Evolutionary conservation across 306 rosid genomes (phyloP).

Genomic region (Nissolia schottii): DNA sequence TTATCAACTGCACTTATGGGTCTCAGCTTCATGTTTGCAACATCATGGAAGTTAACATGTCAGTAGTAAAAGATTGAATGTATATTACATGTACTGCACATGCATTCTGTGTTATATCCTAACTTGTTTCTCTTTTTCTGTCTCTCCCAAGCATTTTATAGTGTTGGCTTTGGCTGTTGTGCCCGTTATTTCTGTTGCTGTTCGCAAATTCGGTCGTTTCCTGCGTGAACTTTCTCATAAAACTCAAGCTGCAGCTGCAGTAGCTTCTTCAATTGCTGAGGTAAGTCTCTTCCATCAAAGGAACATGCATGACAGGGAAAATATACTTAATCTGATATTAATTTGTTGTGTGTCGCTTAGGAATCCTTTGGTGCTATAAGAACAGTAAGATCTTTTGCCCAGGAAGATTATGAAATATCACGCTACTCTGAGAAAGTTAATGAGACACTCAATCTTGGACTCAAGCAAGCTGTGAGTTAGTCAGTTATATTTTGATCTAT

Average conservation of each 20-base stretch:
- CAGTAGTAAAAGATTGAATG: slow-evolving; percentile 30
- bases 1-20: slow-evolving; percentile 67
- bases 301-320: neutral
- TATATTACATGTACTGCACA: neutral
- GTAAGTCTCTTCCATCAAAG: slow-evolving; percentile 30
- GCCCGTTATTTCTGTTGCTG: slow-evolving; percentile 71
- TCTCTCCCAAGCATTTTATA: slow-evolving; percentile 14
- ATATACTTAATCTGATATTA: slow-evolving; percentile 9
- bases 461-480: slow-evolving; percentile 75
- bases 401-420: slow-evolving; percentile 55
- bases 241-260: slow-evolving; percentile 87
- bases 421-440: slow-evolving; percentile 76
- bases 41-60: slow-evolving; percentile 81
- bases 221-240: slow-evolving; percentile 76
- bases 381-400: slow-evolving; percentile 81
- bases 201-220: slow-evolving; percentile 69
- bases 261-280: slow-evolving; percentile 81
- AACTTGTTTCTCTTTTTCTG: neutral
- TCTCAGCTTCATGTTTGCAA: slow-evolving; percentile 66
- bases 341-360: slow-evolving; percentile 31
- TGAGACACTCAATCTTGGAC: slow-evolving; percentile 68
- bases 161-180: slow-evolving; percentile 79
- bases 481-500: slow-evolving; percentile 3
- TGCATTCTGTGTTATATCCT: slow-evolving; percentile 4
- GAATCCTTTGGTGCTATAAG: slow-evolving; percentile 86